phyloP scores from a whole-genome alignment of 2,329 filamentous ascomycete species.

The Colletotrichum sp. region DNA sequence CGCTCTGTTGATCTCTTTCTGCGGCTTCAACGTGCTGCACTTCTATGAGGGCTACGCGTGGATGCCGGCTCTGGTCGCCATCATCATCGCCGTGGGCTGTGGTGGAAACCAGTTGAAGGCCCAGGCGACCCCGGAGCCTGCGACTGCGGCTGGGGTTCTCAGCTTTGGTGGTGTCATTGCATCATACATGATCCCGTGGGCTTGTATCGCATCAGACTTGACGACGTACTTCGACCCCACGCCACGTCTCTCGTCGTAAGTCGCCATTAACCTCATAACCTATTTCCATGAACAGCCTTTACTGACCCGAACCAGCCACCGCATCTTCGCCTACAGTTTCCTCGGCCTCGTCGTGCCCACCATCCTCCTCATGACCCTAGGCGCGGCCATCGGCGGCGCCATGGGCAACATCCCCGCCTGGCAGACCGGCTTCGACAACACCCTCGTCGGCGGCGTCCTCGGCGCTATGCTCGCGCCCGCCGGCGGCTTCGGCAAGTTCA shows the following conservation, averaged over 20 bases:
- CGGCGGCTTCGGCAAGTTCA: slow-evolving; percentile 39
- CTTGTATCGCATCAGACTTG: slow-evolving; percentile 63
- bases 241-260: slow-evolving; percentile 50
- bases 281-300: background rate
- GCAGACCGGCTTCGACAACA: slow-evolving; percentile 31
- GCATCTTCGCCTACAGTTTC: slow-evolving; percentile 62
- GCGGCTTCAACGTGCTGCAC: slow-evolving; percentile 50
- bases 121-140: slow-evolving; percentile 35
- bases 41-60: slow-evolving; percentile 52
- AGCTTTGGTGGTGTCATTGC: slow-evolving; percentile 67
- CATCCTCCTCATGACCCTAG: slow-evolving; percentile 40
- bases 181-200: slow-evolving; percentile 69
- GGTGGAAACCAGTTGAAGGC: slow-evolving; percentile 41
- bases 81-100: slow-evolving; percentile 44
- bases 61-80: slow-evolving; percentile 45
- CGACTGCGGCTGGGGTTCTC: slow-evolving; percentile 52
- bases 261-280: background rate
- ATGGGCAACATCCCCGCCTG: slow-evolving; percentile 33
- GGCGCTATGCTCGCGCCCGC: slow-evolving; percentile 35
- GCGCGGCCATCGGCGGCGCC: slow-evolving; percentile 43
- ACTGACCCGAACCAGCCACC: slow-evolving; percentile 29
- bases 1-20: slow-evolving; percentile 50
- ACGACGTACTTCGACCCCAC: slow-evolving; percentile 65
- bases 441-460: slow-evolving; percentile 35
- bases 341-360: slow-evolving; percentile 51